These are phyloP conservation scores for Tillandsia leiboldiana DNA, from an alignment of 176 grass and related monocot species.

Conservation along the genomic window DNA sequence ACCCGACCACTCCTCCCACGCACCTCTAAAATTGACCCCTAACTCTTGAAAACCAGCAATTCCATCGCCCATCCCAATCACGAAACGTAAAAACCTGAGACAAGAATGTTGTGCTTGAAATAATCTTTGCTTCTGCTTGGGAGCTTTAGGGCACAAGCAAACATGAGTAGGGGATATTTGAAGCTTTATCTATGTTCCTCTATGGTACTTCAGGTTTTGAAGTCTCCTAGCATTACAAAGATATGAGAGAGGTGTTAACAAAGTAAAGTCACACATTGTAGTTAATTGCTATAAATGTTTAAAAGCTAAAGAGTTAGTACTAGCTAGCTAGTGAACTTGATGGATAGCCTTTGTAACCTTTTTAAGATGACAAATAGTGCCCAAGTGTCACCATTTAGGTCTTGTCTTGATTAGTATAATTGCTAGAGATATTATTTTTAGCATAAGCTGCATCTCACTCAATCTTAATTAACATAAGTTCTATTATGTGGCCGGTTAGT, in stretches of 20 bases:
- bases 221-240: slow-evolving; percentile 25
- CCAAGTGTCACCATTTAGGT: background rate
- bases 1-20: no score
- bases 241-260: background rate
- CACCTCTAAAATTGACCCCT: no score
- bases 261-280: background rate
- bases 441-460: no score
- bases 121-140: slow-evolving; percentile 28
- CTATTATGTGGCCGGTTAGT: no score
- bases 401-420: no score
- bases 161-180: slow-evolving; percentile 38
- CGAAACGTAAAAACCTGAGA: background rate
- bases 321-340: background rate
- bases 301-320: background rate
- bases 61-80: no score
- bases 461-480: no score
- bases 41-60: no score
- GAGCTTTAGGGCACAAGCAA: slow-evolving; percentile 53
- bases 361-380: background rate
- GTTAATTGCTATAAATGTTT: background rate
- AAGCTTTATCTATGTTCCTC: slow-evolving; percentile 31
- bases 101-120: slow-evolving; percentile 14
- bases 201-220: slow-evolving; percentile 12
- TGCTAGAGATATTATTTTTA: no score
- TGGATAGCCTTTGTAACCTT: background rate